phyloP scores from a whole-genome alignment of 2,329 filamentous ascomycete species.

The Talaromyces sp. region DNA sequence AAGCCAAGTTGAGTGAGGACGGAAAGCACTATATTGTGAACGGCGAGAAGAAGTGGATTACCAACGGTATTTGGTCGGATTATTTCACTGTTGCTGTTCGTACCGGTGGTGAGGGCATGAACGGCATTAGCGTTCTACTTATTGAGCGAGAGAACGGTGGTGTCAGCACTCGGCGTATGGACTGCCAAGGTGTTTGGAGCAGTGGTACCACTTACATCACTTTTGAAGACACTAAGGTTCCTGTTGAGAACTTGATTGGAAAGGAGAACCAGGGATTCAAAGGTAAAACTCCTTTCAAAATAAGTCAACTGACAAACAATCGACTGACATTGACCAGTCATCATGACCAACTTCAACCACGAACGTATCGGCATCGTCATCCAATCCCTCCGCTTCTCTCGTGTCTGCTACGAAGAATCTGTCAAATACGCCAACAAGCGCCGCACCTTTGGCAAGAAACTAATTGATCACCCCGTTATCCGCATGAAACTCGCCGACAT shows the following conservation, averaged over 20 bases:
- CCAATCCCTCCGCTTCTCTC: conserved; percentile 90
- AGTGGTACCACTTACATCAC: conserved; percentile 95
- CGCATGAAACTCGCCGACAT: conserved; percentile 97
- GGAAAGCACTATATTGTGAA: conserved; percentile 99
- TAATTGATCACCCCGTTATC: conserved; percentile 96
- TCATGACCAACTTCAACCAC: conserved; percentile 99
- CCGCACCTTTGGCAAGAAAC: conserved; percentile 90
- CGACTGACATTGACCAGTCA: conserved; percentile 53
- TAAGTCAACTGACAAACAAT: no score
- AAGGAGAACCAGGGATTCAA: conserved; percentile 98
- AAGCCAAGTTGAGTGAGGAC: conserved; percentile 90
- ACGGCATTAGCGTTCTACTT: conserved; percentile 82
- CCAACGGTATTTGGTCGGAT: conserved; percentile 93
- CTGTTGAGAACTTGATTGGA: conserved; percentile 96
- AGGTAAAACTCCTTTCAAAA: conserved; percentile 42
- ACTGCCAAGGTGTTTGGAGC: conserved; percentile 96
- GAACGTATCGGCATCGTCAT: conserved; percentile 98
- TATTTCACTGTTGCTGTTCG: conserved; percentile 98
- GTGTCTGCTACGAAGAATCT: conserved; percentile 94
- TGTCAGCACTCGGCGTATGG: conserved; percentile 91
- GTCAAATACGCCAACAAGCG: conserved; percentile 98
- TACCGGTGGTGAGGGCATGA: conserved; percentile 85
- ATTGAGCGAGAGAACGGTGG: conserved; percentile 83
- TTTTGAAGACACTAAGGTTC: conserved; percentile 98
- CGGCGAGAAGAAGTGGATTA: conserved; percentile 99